Conservation (phyloP, 768 basidiomycete genomes). For the Leucosporidium yakuticum region DNA sequence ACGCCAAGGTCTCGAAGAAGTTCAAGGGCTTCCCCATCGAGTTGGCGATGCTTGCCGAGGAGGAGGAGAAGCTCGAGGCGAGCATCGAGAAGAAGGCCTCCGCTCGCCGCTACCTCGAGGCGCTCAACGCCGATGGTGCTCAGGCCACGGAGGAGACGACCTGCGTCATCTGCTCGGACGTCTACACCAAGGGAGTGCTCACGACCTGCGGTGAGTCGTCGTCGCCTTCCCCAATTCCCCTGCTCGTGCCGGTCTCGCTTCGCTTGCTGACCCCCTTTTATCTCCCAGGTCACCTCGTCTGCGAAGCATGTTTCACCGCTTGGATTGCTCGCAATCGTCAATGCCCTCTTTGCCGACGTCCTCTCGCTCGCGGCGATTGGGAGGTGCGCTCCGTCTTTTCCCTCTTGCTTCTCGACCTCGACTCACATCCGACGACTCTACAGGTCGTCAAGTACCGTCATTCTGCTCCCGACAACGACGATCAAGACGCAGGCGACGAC, state of each 20-base stretch:
- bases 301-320: slow-evolving; percentile 24
- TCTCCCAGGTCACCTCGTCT: slow-evolving; percentile 22
- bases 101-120: slow-evolving; percentile 31
- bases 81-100: slow-evolving; percentile 13
- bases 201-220: slow-evolving; percentile 27
- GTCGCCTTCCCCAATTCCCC: not conserved
- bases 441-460: slow-evolving; percentile 13
- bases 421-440: not conserved
- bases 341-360: slow-evolving; percentile 34
- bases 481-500: not conserved
- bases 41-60: slow-evolving; percentile 2
- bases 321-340: slow-evolving; percentile 19
- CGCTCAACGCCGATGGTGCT: slow-evolving; percentile 11
- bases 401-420: not conserved
- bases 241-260: not conserved
- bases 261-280: not conserved
- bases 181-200: slow-evolving; percentile 23
- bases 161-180: slow-evolving; percentile 33
- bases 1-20: not conserved
- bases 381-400: not conserved
- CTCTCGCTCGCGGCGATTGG: slow-evolving; percentile 6
- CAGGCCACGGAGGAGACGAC: slow-evolving; percentile 12
- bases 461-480: not conserved
- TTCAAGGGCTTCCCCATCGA: slow-evolving; percentile 18
- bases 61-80: slow-evolving; percentile 13